Conservation (phyloP, 768 basidiomycete genomes). For the Hypholoma sublateritium region DNA sequence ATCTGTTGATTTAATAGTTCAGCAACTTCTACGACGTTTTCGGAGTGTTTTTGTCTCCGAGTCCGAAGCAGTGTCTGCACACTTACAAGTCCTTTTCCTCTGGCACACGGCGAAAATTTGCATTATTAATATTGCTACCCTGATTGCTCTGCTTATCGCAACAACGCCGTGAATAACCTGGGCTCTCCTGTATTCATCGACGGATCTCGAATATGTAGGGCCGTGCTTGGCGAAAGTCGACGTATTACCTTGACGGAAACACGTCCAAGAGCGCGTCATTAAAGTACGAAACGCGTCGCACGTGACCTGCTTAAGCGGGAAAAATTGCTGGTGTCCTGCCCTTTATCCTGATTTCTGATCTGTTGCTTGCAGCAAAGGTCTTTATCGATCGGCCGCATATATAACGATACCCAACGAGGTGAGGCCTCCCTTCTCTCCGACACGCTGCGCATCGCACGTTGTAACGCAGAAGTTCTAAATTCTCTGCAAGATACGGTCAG, state of each 20-base stretch:
- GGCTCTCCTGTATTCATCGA: no score
- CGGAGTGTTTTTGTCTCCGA: no score
- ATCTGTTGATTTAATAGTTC: no score
- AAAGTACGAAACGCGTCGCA: conserved; percentile 13
- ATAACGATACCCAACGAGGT: conserved; percentile 14
- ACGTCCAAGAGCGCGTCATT: conserved; percentile 2
- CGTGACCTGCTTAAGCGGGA: conserved; percentile 11
- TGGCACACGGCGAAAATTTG: no score
- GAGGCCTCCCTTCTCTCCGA: background rate
- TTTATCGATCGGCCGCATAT: conserved; percentile 16
- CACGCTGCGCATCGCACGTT: conserved; percentile 3
- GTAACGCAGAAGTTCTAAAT: conserved; percentile 8
- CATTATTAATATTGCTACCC: no score
- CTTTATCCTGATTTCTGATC: conserved; percentile 19
- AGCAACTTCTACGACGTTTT: no score
- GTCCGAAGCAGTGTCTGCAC: no score
- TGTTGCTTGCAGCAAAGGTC: conserved; percentile 1
- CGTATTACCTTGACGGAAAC: background rate
- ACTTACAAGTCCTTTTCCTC: no score
- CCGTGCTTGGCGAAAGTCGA: no score
- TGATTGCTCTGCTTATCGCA: no score
- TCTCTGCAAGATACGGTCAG: conserved; percentile 5
- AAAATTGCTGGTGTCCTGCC: conserved; percentile 13
- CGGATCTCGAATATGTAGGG: no score
- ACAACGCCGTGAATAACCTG: no score